These are phyloP conservation scores for Microascus cirrosus DNA, from an alignment of 2,329 filamentous ascomycete genomes.

Conservation along the genomic window DNA sequence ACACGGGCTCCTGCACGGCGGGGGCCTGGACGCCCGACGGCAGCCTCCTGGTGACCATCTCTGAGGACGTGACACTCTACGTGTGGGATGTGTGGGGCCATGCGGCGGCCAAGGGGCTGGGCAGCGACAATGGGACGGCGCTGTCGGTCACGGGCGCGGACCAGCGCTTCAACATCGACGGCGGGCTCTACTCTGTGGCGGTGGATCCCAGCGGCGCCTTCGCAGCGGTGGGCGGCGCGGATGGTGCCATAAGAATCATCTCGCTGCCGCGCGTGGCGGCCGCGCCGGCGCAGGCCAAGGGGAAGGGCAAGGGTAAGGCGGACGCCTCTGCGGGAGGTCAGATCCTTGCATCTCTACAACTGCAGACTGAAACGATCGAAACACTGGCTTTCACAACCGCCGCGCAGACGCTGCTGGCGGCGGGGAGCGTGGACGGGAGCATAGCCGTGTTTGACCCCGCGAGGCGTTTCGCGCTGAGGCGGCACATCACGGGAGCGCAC, in stretches of 20 bases:
- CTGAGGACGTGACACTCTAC: slow-evolving; percentile 78
- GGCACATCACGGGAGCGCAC: slow-evolving; percentile 73
- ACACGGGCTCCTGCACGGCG: slow-evolving; percentile 76
- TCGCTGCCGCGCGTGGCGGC: slow-evolving; percentile 57
- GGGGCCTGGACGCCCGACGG: slow-evolving; percentile 88
- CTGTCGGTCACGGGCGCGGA: slow-evolving; percentile 70
- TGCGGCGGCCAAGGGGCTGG: slow-evolving; percentile 47
- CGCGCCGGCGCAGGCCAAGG: slow-evolving; percentile 11
- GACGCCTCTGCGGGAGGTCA: slow-evolving; percentile 32
- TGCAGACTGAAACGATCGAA: slow-evolving; percentile 68
- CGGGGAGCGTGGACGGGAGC: slow-evolving; percentile 60
- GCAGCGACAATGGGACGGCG: slow-evolving; percentile 48
- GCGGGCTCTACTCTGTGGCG: slow-evolving; percentile 80
- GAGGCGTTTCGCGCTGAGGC: slow-evolving; percentile 75
- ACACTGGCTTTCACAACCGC: slow-evolving; percentile 49
- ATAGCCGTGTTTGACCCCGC: slow-evolving; percentile 82
- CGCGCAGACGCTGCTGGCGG: slow-evolving; percentile 39
- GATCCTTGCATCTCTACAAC: slow-evolving; percentile 74
- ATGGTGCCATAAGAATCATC: slow-evolving; percentile 74
- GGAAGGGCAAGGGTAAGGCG: slow-evolving; percentile 18
- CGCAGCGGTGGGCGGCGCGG: slow-evolving; percentile 78
- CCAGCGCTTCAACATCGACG: slow-evolving; percentile 84
- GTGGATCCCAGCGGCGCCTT: slow-evolving; percentile 71
- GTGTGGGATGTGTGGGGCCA: slow-evolving; percentile 88
- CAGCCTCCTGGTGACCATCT: slow-evolving; percentile 73